Conservation (phyloP, 805 yeast genomes). For the Candida patagonica region DNA sequence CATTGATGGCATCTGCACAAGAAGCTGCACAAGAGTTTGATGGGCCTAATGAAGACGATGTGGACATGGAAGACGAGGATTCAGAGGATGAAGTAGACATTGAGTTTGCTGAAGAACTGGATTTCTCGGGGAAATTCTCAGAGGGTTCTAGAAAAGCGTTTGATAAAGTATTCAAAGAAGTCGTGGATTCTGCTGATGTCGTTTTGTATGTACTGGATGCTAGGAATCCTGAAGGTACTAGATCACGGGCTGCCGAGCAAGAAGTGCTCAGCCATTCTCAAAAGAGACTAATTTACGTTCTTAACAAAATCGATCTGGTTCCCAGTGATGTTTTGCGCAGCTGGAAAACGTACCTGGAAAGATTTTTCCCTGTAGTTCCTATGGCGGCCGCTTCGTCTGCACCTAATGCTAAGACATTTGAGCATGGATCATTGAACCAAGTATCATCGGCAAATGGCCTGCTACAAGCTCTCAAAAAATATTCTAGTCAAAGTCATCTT, state of each 20-base stretch:
- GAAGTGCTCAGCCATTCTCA: constrained; percentile 71
- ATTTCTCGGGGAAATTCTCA: constrained; percentile 30
- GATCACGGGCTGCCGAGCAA: constrained; percentile 86
- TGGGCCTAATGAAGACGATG: constrained; percentile 36
- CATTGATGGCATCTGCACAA: constrained; percentile 83
- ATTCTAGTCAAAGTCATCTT: constrained; percentile 72
- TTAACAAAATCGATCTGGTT: constrained; percentile 88
- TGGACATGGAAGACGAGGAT: constrained; percentile 32
- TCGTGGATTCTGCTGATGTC: constrained; percentile 88
- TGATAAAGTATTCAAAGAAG: constrained; percentile 88
- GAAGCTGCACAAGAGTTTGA: constrained; percentile 70
- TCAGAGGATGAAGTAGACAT: constrained; percentile 38
- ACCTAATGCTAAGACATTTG: constrained; percentile 56
- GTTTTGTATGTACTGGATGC: constrained; percentile 92
- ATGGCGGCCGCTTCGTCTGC: constrained; percentile 67
- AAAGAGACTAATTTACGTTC: constrained; percentile 74
- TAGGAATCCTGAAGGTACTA: constrained; percentile 91
- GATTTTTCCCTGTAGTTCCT: constrained; percentile 87
- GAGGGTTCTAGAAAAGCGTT: constrained; percentile 58
- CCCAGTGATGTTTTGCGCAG: constrained; percentile 75
- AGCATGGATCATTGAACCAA: constrained; percentile 60
- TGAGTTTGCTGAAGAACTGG: constrained; percentile 36
- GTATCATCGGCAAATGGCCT: constrained; percentile 64
- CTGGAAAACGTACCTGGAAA: constrained; percentile 74
- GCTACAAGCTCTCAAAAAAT: constrained; percentile 73